Conservation (phyloP, 164 flowering plant species). For the Protea cynaroides region DNA sequence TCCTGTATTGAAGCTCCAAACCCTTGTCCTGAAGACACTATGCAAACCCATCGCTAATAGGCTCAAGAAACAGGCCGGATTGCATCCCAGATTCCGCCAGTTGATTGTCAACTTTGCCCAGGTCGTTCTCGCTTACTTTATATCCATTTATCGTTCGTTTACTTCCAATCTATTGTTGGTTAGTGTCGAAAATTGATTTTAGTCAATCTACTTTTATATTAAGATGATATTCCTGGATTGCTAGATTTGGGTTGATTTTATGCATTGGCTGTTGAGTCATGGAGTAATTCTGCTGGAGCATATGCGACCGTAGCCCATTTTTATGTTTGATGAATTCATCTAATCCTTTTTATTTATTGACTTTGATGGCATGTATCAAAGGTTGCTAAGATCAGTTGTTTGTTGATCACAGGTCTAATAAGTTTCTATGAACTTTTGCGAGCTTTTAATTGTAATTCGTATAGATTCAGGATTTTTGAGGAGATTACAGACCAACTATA, state of each 20-base stretch:
- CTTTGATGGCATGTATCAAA: not conserved
- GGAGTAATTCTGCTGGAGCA: not conserved
- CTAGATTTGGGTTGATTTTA: not conserved
- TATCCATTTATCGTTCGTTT: not conserved
- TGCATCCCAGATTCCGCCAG: constrained; percentile 64
- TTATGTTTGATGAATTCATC: not conserved
- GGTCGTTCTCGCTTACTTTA: constrained; percentile 28
- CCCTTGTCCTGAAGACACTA: constrained; percentile 60
- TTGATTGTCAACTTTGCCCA: constrained; percentile 64
- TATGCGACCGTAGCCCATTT: not conserved
- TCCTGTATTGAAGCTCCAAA: constrained; percentile 76
- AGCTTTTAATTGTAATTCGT: too few species aligned
- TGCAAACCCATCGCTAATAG: constrained; percentile 71
- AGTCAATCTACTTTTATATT: not conserved
- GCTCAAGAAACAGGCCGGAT: constrained; percentile 66
- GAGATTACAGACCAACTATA: too few species aligned
- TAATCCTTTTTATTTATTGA: not conserved
- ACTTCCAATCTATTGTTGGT: too few species aligned
- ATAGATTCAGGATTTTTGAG: too few species aligned
- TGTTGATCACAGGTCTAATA: too few species aligned
- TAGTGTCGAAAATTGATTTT: not conserved
- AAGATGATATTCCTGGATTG: not conserved
- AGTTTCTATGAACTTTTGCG: not conserved
- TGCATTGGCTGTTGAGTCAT: not conserved
- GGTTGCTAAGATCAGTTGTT: constrained; percentile 2